phyloP scores from a whole-genome alignment of 2,329 filamentous ascomycete species.

The Conoideocrella luteorostrata region DNA sequence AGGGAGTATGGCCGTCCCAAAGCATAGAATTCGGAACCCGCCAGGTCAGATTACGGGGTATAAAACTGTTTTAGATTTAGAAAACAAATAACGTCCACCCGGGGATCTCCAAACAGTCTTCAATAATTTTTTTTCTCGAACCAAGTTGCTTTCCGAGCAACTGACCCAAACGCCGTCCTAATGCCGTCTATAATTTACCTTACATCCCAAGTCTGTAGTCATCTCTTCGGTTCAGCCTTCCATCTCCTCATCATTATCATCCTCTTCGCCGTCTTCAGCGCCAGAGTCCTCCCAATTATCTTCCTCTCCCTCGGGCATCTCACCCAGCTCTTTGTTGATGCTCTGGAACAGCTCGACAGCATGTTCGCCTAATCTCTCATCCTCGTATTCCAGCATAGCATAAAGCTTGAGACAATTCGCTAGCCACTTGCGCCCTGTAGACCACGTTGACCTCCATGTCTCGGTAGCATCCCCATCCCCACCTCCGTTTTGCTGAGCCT shows the following conservation, averaged over 20 bases:
- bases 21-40: background rate
- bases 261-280: slow-evolving; percentile 41
- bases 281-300: slow-evolving; percentile 45
- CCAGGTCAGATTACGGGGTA: too few relatives aligned
- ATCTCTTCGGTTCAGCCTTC: slow-evolving; percentile 22
- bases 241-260: slow-evolving; percentile 55
- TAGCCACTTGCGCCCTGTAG: slow-evolving; percentile 76
- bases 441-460: slow-evolving; percentile 57
- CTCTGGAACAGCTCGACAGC: slow-evolving; percentile 61
- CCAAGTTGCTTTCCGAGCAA: background rate
- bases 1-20: background rate
- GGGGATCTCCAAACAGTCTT: background rate
- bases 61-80: too few relatives aligned
- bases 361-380: slow-evolving; percentile 70
- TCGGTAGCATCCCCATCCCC: slow-evolving; percentile 28
- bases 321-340: slow-evolving; percentile 60
- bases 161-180: slow-evolving; percentile 17
- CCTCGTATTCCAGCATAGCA: slow-evolving; percentile 73
- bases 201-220: background rate
- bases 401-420: slow-evolving; percentile 77
- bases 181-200: slow-evolving; percentile 8
- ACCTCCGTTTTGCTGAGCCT: slow-evolving; percentile 26
- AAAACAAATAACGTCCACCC: too few relatives aligned
- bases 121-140: background rate
- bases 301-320: slow-evolving; percentile 47